Evolutionary conservation across 495 filamentous ascomycete genomes (phyloP).

Genomic region (Acidomyces sp.): DNA sequence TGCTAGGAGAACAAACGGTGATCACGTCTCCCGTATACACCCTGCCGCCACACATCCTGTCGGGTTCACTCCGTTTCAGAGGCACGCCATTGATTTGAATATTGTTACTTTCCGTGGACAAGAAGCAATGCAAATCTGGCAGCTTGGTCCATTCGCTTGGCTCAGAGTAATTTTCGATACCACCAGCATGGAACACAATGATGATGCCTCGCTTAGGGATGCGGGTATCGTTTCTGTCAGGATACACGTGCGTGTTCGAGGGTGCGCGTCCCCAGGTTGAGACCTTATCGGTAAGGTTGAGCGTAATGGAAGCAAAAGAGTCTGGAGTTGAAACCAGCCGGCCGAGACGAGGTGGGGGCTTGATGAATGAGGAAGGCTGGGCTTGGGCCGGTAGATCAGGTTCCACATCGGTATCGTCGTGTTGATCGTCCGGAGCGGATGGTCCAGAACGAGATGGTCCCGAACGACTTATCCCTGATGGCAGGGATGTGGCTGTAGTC

Average conservation of each 20-base stretch:
- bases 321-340: constrained; percentile 31
- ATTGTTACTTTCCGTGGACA: constrained; percentile 60
- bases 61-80: constrained; percentile 30
- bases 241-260: constrained; percentile 48
- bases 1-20: constrained; percentile 39
- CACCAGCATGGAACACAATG: constrained; percentile 56
- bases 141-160: constrained; percentile 45
- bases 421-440: constrained; percentile 8
- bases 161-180: constrained; percentile 38
- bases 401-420: constrained; percentile 9
- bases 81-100: constrained; percentile 59
- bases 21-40: constrained; percentile 63
- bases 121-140: constrained; percentile 44
- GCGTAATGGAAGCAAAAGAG: constrained; percentile 41
- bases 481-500: constrained; percentile 10
- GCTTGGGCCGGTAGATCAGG: constrained; percentile 3
- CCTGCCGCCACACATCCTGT: constrained; percentile 41
- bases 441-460: no score
- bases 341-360: constrained; percentile 34
- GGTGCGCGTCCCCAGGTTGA: constrained; percentile 62
- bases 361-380: constrained; percentile 18
- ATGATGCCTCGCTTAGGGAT: constrained; percentile 74
- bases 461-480: constrained; percentile 3
- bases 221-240: constrained; percentile 44
- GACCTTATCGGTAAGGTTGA: constrained; percentile 50